Evolutionary conservation across 331 rosid species (phyloP).

Genomic region (Cydonia oblonga): DNA sequence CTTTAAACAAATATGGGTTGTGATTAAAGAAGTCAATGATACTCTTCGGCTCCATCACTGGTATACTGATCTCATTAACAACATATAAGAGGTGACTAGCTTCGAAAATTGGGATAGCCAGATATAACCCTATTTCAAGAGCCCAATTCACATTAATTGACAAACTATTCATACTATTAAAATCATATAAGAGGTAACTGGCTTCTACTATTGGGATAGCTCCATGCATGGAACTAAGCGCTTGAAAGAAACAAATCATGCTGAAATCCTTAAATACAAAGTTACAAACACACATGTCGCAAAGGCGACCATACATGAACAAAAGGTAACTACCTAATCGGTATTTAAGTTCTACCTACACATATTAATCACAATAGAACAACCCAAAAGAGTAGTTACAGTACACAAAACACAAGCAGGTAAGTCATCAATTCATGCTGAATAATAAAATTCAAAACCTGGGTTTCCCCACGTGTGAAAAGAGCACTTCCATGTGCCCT

Average conservation of each 20-base stretch:
- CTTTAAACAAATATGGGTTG: not conserved
- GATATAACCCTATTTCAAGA: not conserved
- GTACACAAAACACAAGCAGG: not conserved
- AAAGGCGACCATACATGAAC: not conserved
- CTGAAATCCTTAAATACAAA: not conserved
- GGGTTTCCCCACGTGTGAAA: conserved; percentile 96
- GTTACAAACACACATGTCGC: not conserved
- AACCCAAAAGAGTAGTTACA: not conserved
- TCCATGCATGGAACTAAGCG: not conserved
- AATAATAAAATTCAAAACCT: conserved; percentile 32
- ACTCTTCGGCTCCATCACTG: not conserved
- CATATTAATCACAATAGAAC: not conserved
- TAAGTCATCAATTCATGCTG: not conserved
- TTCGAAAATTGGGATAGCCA: not conserved
- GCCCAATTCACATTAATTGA: not conserved
- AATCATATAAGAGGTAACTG: not conserved
- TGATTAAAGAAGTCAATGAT: not conserved
- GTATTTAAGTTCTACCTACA: not conserved
- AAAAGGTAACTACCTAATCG: not conserved
- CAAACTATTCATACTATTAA: not conserved
- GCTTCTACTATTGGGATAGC: not conserved
- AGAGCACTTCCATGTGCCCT: conserved; percentile 98
- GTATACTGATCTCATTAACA: not conserved
- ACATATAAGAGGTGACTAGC: not conserved
- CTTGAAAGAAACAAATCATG: not conserved